These are phyloP conservation scores for Lipomyces kockii DNA, from an alignment of 805 yeast genomes.

Conservation along the genomic window DNA sequence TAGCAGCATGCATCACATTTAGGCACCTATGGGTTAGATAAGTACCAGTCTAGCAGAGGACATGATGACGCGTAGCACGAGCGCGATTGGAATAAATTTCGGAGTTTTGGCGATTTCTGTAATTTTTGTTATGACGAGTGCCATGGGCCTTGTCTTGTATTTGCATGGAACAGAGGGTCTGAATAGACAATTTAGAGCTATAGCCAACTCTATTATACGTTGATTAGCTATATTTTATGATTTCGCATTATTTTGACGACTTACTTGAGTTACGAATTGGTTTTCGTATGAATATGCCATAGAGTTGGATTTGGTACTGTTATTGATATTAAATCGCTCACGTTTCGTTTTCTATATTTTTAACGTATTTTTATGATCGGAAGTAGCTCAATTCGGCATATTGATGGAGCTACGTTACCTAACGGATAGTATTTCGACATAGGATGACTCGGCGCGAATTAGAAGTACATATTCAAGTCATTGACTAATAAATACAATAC, in stretches of 20 bases:
- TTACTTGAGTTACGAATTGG: background rate
- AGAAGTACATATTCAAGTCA: background rate
- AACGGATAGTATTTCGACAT: background rate
- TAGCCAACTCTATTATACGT: background rate
- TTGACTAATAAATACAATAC: background rate
- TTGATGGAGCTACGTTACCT: background rate
- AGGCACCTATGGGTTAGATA: background rate
- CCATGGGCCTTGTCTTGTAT: background rate
- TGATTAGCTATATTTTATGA: background rate
- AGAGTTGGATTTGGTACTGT: background rate
- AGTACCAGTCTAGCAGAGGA: background rate
- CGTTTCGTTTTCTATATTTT: background rate
- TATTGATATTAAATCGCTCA: background rate
- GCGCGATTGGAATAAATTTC: background rate
- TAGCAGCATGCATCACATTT: slow-evolving; percentile 19
- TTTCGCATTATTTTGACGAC: background rate
- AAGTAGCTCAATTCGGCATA: background rate
- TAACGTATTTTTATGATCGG: background rate
- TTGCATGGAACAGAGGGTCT: background rate
- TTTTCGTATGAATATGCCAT: background rate
- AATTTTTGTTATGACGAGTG: background rate
- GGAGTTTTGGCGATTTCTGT: background rate
- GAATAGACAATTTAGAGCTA: background rate
- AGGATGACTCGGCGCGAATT: background rate
- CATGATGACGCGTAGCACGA: background rate